A percentile compares a stretch with the other conserved stretches of the same genome.
Conservation (phyloP, 2,329 filamentous ascomycete species). For the Sphaerulina vaccinii region DNA sequence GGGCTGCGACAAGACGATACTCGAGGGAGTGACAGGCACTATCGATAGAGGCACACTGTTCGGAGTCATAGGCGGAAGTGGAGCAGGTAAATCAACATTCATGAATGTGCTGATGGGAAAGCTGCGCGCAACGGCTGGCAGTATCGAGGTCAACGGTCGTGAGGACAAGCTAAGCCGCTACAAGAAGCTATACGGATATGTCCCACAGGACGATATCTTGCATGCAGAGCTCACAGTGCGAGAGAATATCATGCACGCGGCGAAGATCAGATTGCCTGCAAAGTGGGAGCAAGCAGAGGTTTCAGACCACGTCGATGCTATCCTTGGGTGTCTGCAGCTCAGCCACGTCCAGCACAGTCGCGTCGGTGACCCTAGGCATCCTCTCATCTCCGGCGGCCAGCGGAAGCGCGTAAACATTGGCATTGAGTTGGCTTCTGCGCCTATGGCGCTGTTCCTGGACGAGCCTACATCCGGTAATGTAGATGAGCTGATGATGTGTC, state of each 20-base stretch:
- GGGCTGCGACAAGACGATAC: constrained; percentile 40
- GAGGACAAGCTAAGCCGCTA: constrained; percentile 48
- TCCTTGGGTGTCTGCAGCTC: constrained; percentile 56
- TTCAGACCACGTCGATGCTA: constrained; percentile 54
- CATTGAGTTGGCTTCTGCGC: constrained; percentile 58
- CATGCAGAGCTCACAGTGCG: constrained; percentile 60
- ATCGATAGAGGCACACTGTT: constrained; percentile 57
- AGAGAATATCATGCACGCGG: constrained; percentile 62
- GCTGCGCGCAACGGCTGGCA: constrained; percentile 49
- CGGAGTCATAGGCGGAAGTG: constrained; percentile 60
- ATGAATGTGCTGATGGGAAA: constrained; percentile 64
- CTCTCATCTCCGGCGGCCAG: constrained; percentile 58
- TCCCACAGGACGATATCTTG: constrained; percentile 62
- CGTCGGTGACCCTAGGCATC: constrained; percentile 53
- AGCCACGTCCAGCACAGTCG: constrained; percentile 53
- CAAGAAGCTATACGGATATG: constrained; percentile 61
- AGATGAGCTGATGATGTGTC: not conserved
- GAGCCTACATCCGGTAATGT: constrained; percentile 31
- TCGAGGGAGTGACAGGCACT: constrained; percentile 55
- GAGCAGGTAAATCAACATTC: constrained; percentile 61
- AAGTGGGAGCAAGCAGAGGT: constrained; percentile 54
- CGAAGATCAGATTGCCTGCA: constrained; percentile 53
- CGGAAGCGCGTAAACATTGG: constrained; percentile 59
- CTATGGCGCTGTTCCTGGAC: constrained; percentile 47
- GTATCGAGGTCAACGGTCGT: constrained; percentile 55